phyloP scores from a whole-genome alignment of 345 rosid genomes.

The Aquilaria yunnanensis region DNA sequence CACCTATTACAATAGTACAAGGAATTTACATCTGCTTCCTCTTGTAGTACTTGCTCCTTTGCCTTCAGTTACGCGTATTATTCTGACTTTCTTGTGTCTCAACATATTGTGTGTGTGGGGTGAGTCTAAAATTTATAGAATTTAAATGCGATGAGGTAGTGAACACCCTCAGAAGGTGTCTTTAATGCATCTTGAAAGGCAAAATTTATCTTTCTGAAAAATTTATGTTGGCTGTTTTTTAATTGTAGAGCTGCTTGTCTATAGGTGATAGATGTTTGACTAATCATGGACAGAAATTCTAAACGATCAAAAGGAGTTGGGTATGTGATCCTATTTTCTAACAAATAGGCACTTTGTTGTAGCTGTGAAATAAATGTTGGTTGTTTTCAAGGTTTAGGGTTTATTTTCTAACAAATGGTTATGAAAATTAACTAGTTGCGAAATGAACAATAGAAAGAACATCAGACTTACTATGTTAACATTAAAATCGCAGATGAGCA shows the following conservation, averaged over 20 bases:
- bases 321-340: constrained; percentile 40
- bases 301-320: constrained; percentile 96
- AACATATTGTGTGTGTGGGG: constrained; percentile 18
- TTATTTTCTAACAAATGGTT: constrained; percentile 2
- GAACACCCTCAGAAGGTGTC: constrained; percentile 9
- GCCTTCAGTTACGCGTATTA: constrained; percentile 21
- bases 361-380: constrained; percentile 34
- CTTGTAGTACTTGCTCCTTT: constrained; percentile 15
- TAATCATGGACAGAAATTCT: constrained; percentile 96
- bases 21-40: constrained; percentile 16
- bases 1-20: constrained; percentile 6
- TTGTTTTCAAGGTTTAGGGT: constrained; percentile 65
- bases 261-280: constrained; percentile 91
- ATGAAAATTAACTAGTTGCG: too few species aligned
- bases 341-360: constrained; percentile 16
- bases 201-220: constrained; percentile 1
- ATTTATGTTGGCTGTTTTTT: constrained; percentile 2
- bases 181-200: constrained; percentile 4
- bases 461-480: too few species aligned
- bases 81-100: constrained; percentile 27
- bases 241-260: constrained; percentile 14
- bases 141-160: constrained; percentile 6
- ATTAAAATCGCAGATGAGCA: too few species aligned
- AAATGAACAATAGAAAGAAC: too few species aligned
- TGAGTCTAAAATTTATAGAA: constrained; percentile 18